Conservation (phyloP, 257 asterid species). For the Scutellaria galericulata region DNA sequence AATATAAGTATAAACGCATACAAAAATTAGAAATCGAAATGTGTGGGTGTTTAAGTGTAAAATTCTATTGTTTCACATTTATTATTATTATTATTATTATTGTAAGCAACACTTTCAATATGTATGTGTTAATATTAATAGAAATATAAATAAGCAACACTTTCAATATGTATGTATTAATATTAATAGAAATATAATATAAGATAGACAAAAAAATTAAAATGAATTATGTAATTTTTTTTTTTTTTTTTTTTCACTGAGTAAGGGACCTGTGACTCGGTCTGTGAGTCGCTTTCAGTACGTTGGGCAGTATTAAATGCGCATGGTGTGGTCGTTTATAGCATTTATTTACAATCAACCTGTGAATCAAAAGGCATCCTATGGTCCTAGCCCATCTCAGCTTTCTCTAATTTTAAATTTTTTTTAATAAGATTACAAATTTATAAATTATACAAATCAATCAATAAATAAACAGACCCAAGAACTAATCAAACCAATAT, state of each 20-base stretch:
- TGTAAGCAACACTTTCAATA: not conserved
- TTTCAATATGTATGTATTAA: not conserved
- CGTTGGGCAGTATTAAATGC: slow-evolving; percentile 36
- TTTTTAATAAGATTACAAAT: no score
- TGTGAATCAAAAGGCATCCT: slow-evolving; percentile 32
- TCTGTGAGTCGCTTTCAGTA: slow-evolving; percentile 41
- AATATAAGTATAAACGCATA: not conserved
- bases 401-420: no score
- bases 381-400: slow-evolving; percentile 1
- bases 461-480: no score
- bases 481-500: no score
- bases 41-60: not conserved
- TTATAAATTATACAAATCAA: no score
- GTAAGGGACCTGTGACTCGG: not conserved
- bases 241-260: no score
- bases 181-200: not conserved
- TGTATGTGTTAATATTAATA: not conserved
- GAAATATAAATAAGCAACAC: not conserved
- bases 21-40: not conserved
- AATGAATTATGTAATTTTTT: no score
- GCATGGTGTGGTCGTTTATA: slow-evolving; percentile 31
- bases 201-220: not conserved
- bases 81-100: no score
- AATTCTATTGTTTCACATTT: not conserved
- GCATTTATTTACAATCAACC: slow-evolving; percentile 37